These are phyloP conservation scores for Coemansia guatemalensis DNA, from an alignment of 192 early-diverging fungal genomes.

Conservation along the genomic window DNA sequence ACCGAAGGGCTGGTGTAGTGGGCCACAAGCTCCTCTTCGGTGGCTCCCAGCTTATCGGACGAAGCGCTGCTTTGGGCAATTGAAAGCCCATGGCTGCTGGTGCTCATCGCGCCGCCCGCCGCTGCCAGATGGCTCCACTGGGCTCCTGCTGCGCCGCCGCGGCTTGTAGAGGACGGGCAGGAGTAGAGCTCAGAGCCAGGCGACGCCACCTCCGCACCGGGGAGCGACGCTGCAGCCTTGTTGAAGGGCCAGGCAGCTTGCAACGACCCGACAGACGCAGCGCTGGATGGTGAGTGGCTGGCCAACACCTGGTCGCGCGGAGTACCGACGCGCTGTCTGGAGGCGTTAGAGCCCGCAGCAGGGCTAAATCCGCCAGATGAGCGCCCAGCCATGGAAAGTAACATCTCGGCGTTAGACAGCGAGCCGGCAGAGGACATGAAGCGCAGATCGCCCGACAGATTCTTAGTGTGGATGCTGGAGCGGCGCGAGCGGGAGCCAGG, in stretches of 20 bases:
- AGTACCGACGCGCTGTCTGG: neutral
- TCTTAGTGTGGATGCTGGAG: slow-evolving; percentile 35
- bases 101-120: neutral
- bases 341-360: neutral
- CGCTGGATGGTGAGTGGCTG: slow-evolving; percentile 30
- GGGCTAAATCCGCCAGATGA: neutral
- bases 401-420: slow-evolving; percentile 21
- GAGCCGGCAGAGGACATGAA: slow-evolving; percentile 20
- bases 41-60: slow-evolving; percentile 7
- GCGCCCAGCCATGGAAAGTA: slow-evolving; percentile 34
- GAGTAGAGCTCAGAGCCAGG: neutral
- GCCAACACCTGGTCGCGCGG: neutral
- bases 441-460: slow-evolving; percentile 37
- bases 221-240: slow-evolving; percentile 16
- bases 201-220: slow-evolving; percentile 4
- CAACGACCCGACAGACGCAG: slow-evolving; percentile 20
- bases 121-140: slow-evolving; percentile 4
- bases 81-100: slow-evolving; percentile 2
- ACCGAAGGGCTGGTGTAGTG: slow-evolving; percentile 40
- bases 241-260: slow-evolving; percentile 51
- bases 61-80: slow-evolving; percentile 2
- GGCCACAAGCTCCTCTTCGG: slow-evolving; percentile 40
- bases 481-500: slow-evolving; percentile 30
- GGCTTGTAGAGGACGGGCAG: neutral
- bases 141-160: too few species aligned